Percentiles rank a stretch among this genome's conserved stretches.
phyloP scores from a whole-genome alignment of 208 protist genomes.

The Acanthamoeba polyphaga region DNA sequence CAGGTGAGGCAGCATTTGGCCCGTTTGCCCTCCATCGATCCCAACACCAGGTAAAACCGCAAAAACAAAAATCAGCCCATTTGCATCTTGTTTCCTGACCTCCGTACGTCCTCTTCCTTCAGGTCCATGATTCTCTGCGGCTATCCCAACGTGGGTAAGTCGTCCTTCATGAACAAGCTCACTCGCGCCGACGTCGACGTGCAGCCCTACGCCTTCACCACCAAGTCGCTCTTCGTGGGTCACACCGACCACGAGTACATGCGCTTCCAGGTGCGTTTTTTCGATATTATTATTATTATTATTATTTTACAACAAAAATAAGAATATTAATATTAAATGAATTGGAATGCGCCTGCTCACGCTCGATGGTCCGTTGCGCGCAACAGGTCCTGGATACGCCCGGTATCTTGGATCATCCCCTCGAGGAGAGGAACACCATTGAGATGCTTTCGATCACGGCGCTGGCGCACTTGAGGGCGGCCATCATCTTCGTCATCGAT shows the following conservation, averaged over 20 bases:
- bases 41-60: slow-evolving; percentile 96
- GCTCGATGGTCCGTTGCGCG: slow-evolving; percentile 52
- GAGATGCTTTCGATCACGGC: slow-evolving; percentile 99
- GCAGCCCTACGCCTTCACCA: slow-evolving; percentile 99
- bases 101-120: not conserved
- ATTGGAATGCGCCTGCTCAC: not conserved
- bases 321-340: not conserved
- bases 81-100: too few relatives aligned
- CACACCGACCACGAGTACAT: slow-evolving; percentile 99
- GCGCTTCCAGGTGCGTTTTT: slow-evolving; percentile 96
- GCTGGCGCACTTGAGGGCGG: slow-evolving; percentile 97
- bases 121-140: slow-evolving; percentile 94
- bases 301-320: not conserved
- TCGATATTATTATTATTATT: not conserved
- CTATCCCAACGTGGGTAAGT: slow-evolving; percentile 99
- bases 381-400: slow-evolving; percentile 99
- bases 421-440: slow-evolving; percentile 99
- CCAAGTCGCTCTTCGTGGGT: slow-evolving; percentile 99
- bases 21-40: slow-evolving; percentile 99
- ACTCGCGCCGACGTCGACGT: slow-evolving; percentile 99
- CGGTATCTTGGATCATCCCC: slow-evolving; percentile 99
- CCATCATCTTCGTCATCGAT: slow-evolving; percentile 99
- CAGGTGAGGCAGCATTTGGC: slow-evolving; percentile 99
- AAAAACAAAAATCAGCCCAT: not conserved
- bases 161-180: slow-evolving; percentile 99